Evolutionary conservation across 768 basidiomycete genomes (phyloP).

Genomic region (Amanita subjunquillea): DNA sequence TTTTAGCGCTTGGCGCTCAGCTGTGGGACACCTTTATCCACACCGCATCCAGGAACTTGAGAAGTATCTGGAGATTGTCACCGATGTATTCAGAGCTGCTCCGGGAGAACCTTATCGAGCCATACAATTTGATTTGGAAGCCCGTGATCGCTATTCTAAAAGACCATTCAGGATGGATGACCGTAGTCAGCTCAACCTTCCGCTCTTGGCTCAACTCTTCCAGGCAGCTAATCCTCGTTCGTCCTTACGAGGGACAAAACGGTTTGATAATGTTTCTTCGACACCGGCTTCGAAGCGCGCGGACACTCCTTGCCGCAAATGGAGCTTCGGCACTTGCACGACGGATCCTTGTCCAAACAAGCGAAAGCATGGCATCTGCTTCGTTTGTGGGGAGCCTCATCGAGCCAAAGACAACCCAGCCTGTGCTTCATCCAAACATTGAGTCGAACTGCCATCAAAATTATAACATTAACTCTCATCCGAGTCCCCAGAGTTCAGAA

Average conservation of each 20-base stretch:
- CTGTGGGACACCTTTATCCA: slow-evolving; percentile 6
- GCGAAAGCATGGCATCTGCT: slow-evolving; percentile 5
- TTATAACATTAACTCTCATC: too few relatives aligned
- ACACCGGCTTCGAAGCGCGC: slow-evolving; percentile 2
- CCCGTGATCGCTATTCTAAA: slow-evolving; percentile 7
- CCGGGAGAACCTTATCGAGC: slow-evolving; percentile 3
- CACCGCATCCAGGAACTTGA: slow-evolving; percentile 5
- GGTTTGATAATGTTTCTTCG: not conserved
- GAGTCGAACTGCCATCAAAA: too few relatives aligned
- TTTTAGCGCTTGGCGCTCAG: slow-evolving; percentile 9
- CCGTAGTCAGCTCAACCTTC: not conserved
- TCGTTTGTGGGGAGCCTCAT: not conserved
- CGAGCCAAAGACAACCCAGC: not conserved
- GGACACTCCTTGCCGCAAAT: slow-evolving; percentile 1
- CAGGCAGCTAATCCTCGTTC: not conserved
- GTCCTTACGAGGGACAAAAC: not conserved
- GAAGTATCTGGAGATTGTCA: slow-evolving; percentile 5
- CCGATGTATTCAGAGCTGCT: slow-evolving; percentile 6
- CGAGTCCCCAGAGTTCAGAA: not conserved
- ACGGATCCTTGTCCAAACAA: slow-evolving; percentile 2
- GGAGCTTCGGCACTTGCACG: slow-evolving; percentile 4
- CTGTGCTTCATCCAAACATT: not conserved
- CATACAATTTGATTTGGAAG: slow-evolving; percentile 7
- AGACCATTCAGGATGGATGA: slow-evolving; percentile 7
- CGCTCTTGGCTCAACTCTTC: not conserved